Percentiles rank a stretch among this genome's conserved stretches.
Evolutionary conservation across 1,139 yeast species (phyloP).

Genomic region (Kodamaea derodonti): DNA sequence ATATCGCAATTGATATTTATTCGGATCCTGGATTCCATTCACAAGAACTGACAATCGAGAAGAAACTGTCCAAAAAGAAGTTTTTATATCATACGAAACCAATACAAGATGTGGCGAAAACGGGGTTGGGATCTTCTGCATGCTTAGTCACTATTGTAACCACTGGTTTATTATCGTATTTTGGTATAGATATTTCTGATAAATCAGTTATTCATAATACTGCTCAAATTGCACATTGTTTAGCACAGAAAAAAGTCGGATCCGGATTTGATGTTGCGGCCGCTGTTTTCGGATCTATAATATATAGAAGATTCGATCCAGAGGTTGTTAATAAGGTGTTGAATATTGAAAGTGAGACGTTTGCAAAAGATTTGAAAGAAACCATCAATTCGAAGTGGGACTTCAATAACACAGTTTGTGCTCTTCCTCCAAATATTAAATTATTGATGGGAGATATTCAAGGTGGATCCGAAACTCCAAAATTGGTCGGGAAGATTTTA

Average conservation of each 20-base stretch:
- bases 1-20: constrained; percentile 56
- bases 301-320: constrained; percentile 71
- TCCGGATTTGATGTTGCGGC: constrained; percentile 97
- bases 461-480: constrained; percentile 94
- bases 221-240: constrained; percentile 87
- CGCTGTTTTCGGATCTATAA: constrained; percentile 87
- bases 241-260: constrained; percentile 92
- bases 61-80: constrained; percentile 23
- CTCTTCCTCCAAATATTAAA: constrained; percentile 63
- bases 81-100: constrained; percentile 60
- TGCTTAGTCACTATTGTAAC: constrained; percentile 82
- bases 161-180: constrained; percentile 58
- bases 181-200: constrained; percentile 19
- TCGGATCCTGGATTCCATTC: constrained; percentile 93
- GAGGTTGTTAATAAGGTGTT: constrained; percentile 42
- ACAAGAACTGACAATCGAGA: constrained; percentile 44
- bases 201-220: constrained; percentile 60
- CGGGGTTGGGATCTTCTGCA: constrained; percentile 96
- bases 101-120: constrained; percentile 78
- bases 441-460: constrained; percentile 89
- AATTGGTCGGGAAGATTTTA: constrained; percentile 72
- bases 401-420: constrained; percentile 48
- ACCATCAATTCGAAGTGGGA: constrained; percentile 57
- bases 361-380: constrained; percentile 11
- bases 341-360: constrained; percentile 10